These are phyloP conservation scores for Solanum chaucha DNA, from an alignment of 257 asterid species.

Conservation along the genomic window DNA sequence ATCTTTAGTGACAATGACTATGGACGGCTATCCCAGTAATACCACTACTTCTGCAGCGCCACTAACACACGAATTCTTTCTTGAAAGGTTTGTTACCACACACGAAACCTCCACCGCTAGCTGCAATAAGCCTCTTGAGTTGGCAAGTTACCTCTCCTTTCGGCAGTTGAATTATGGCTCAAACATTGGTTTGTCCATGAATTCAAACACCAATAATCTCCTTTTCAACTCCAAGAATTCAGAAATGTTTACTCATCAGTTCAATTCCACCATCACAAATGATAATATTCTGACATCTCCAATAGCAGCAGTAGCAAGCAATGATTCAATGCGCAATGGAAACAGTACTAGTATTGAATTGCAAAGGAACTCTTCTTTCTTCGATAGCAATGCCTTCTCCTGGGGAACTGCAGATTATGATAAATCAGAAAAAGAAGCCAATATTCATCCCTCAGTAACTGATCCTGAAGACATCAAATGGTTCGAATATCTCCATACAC, in stretches of 20 bases:
- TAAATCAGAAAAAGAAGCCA: neutral
- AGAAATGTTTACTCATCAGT: neutral
- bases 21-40: neutral
- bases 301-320: neutral
- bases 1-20: neutral
- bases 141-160: neutral
- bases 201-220: neutral
- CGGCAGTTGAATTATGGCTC: neutral
- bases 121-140: neutral
- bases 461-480: neutral
- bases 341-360: neutral
- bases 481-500: neutral
- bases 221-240: neutral
- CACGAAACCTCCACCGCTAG: neutral
- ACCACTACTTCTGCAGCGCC: neutral
- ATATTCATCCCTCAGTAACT: neutral
- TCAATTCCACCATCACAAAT: neutral
- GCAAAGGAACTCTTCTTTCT: neutral
- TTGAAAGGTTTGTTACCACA: neutral
- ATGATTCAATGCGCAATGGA: neutral
- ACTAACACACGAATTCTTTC: neutral
- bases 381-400: neutral
- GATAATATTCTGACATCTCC: neutral
- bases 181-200: neutral
- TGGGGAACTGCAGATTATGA: neutral